Conservation (phyloP, 2,329 filamentous ascomycete species). For the Aspergillus felis region DNA sequence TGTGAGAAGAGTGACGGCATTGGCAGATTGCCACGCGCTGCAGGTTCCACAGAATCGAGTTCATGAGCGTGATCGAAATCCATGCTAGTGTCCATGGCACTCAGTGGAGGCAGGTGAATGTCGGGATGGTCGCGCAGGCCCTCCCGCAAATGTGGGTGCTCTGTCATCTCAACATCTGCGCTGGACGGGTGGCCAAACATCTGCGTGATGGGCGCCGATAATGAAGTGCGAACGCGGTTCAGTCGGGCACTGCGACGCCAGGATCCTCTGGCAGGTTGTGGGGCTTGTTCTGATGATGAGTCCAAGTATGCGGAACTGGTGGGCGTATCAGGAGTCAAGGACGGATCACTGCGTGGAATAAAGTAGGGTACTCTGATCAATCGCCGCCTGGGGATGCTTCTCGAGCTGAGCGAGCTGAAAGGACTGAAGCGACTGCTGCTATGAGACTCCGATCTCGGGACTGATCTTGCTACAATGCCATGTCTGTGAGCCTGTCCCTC, state of each 20-base stretch:
- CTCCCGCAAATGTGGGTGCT: slow-evolving; percentile 26
- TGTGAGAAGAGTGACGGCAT: slow-evolving; percentile 23
- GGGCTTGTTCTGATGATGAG: slow-evolving; percentile 20
- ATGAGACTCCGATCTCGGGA: slow-evolving; percentile 33
- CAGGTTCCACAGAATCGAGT: slow-evolving; percentile 41
- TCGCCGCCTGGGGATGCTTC: slow-evolving; percentile 39
- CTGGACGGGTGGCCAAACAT: slow-evolving; percentile 39
- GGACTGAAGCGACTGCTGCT: slow-evolving; percentile 38
- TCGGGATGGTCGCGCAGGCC: slow-evolving; percentile 30
- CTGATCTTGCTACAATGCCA: slow-evolving; percentile 37
- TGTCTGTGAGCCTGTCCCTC: slow-evolving; percentile 44
- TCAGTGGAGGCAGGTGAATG: slow-evolving; percentile 32
- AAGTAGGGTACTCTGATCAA: slow-evolving; percentile 38
- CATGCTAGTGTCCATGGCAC: slow-evolving; percentile 37
- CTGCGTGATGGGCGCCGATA: slow-evolving; percentile 42
- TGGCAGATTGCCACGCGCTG: slow-evolving; percentile 28
- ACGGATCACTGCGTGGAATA: slow-evolving; percentile 34
- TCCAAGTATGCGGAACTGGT: slow-evolving; percentile 25
- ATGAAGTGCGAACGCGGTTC: slow-evolving; percentile 41
- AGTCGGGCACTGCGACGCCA: slow-evolving; percentile 41
- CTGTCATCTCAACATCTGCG: slow-evolving; percentile 23
- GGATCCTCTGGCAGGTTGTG: slow-evolving; percentile 29
- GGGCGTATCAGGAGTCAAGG: slow-evolving; percentile 26
- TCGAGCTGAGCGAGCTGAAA: slow-evolving; percentile 37
- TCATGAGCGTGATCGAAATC: slow-evolving; percentile 40